Evolutionary conservation across 176 grass and related monocot genomes (phyloP).

Genomic region (Aegilops bicornis): DNA sequence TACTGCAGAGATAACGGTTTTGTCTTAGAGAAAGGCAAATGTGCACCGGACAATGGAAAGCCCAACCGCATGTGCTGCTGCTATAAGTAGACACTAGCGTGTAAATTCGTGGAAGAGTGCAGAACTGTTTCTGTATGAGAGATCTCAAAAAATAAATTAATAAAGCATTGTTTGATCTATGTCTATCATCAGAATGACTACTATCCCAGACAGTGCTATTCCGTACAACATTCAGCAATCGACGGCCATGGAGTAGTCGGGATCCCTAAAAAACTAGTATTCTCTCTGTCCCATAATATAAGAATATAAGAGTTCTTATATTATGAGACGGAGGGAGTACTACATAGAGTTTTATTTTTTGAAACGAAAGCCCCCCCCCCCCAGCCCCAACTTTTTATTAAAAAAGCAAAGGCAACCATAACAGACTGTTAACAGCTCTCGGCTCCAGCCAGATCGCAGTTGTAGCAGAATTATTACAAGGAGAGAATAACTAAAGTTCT

Average conservation of each 20-base stretch:
- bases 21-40: neutral
- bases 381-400: too few species aligned
- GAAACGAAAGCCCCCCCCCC: too few species aligned
- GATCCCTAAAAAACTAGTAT: neutral
- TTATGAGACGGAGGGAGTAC: too few species aligned
- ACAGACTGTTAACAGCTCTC: too few species aligned
- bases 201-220: too few species aligned
- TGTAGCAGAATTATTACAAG: too few species aligned
- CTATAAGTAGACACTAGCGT: neutral
- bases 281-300: too few species aligned
- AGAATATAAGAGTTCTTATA: too few species aligned
- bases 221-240: too few species aligned
- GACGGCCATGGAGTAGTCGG: neutral
- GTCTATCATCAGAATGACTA: neutral
- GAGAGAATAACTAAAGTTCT: too few species aligned
- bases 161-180: neutral
- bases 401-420: too few species aligned
- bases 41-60: neutral
- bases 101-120: neutral
- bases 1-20: neutral
- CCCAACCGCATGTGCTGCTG: neutral
- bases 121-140: neutral
- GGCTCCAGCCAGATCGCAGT: too few species aligned
- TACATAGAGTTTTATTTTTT: neutral
- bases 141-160: neutral